These are phyloP conservation scores for Podospora fimiseda DNA, from an alignment of 495 filamentous ascomycete species.

Conservation along the genomic window DNA sequence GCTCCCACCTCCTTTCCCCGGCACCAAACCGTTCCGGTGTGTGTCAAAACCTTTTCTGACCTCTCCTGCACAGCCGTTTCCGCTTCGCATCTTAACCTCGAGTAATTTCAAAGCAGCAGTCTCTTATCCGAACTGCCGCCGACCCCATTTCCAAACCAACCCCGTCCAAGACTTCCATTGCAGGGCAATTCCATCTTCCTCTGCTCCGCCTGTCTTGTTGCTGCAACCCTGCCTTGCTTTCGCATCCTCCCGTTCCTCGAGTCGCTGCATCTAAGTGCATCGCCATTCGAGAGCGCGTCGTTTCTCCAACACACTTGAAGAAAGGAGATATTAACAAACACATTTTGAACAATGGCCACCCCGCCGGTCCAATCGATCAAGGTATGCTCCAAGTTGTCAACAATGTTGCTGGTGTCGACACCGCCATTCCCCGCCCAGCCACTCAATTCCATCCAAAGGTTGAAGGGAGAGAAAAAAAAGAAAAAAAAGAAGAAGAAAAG, in stretches of 20 bases:
- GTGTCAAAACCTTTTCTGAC: constrained; percentile 33
- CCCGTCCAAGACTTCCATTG: not conserved
- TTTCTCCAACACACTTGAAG: not conserved
- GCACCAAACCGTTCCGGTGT: constrained; percentile 32
- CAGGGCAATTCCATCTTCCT: constrained; percentile 11
- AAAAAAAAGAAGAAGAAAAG: not conserved
- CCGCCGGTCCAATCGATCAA: constrained; percentile 52
- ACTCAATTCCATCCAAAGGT: not conserved
- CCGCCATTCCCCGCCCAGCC: constrained; percentile 8
- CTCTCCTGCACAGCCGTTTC: constrained; percentile 31
- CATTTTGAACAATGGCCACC: constrained; percentile 40
- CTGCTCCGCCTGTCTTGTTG: constrained; percentile 4
- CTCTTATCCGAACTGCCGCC: constrained; percentile 13
- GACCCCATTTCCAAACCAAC: constrained; percentile 3
- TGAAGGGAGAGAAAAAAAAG: not conserved
- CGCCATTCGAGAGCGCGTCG: constrained; percentile 12
- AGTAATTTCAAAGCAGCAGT: constrained; percentile 7
- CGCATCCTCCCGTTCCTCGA: constrained; percentile 10
- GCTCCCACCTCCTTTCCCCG: constrained; percentile 29
- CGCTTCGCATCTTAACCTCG: constrained; percentile 4
- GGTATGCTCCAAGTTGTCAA: constrained; percentile 39
- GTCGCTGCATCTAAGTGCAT: constrained; percentile 14
- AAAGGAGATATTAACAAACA: not conserved
- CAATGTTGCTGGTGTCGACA: constrained; percentile 8
- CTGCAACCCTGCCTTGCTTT: constrained; percentile 13